phyloP scores from a whole-genome alignment of 2,329 filamentous ascomycete species.

The Sclerotinia borealis region DNA sequence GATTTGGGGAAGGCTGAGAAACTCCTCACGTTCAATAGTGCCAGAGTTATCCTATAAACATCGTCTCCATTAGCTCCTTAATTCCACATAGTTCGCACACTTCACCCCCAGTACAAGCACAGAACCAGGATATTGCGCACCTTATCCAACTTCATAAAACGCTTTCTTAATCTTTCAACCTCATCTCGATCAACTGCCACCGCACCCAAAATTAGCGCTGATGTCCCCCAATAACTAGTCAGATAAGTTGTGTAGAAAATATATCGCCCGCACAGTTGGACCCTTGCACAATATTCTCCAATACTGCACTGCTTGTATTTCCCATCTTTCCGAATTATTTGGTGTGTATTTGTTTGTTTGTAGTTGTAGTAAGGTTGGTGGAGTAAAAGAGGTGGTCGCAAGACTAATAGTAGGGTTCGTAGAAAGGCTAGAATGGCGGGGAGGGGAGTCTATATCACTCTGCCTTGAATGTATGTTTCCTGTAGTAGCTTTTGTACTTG shows the following conservation, averaged over 20 bases:
- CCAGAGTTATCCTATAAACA: conserved; percentile 79
- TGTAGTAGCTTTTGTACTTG: neutral
- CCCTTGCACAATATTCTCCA: conserved; percentile 93
- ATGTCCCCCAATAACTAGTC: neutral
- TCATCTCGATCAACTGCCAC: conserved; percentile 86
- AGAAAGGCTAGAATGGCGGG: neutral
- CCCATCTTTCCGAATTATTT: conserved; percentile 45
- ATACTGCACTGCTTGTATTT: conserved; percentile 65
- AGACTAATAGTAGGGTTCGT: conserved; percentile 2
- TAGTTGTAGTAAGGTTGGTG: conserved; percentile 10
- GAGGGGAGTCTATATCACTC: no score
- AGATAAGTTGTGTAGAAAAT: neutral
- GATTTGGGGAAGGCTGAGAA: conserved; percentile 93
- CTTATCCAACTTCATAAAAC: conserved; percentile 99
- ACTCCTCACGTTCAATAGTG: conserved; percentile 97
- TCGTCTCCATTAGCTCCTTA: conserved; percentile 4
- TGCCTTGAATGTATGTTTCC: no score
- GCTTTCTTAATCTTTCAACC: conserved; percentile 89
- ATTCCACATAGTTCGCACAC: neutral
- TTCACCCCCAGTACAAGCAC: neutral
- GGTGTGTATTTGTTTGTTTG: conserved; percentile 15
- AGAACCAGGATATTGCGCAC: conserved; percentile 41
- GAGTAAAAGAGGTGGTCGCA: neutral
- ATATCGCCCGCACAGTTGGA: conserved; percentile 71
- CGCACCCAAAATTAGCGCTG: conserved; percentile 5